Base-by-base conservation (phyloP, 1,284 basidiomycete genomes). In the Lentinus polychrous region DNA sequence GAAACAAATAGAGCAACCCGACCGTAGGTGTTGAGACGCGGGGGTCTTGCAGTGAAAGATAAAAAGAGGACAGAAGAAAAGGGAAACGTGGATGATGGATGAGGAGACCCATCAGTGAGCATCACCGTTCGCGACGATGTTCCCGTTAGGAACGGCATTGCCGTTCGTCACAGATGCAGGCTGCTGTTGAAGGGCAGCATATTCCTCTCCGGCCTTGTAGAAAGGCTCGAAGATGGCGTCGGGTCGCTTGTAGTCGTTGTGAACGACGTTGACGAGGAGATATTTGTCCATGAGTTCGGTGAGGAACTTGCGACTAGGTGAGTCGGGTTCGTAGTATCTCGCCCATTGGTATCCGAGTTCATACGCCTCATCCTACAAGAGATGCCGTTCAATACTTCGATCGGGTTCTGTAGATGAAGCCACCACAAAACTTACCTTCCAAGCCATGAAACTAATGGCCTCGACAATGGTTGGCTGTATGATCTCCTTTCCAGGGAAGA, bases 381-480 rank as follows among this genome's bases (percentile, higher is more conserved):
- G 37, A 6, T 37, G 45, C 15, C 46, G 42, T 39, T 31, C 31
- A 14, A 22, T 14, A 33, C 56, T 23, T 45, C 43, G 33, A 43
- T 24, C 18, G 38, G 31, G 22, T 24, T 11, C 39, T 43, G 55
- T 22, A n/a, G 10, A 36, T 33, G 20, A 41, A 24, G 20, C 23
- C 48, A 46, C 18, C 38, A 55, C 8, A 15, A 8, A 12, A 61
- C 76, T 23, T 48, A 86, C 90, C 81, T 95, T 96, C 93, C 93
- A 96, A 8, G 93, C 93, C 79, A 94, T 88, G 77, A 97, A 97
- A 61, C 92, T 95, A 55, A 93, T 84, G 24, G 90, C 88, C 66
- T 99, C 96, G 31, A 99, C 96, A 55, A 99, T 95, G 17, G 96
- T 99, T 23, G 95, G 94, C 65, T 99, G 96, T 43, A 97, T 76